These are phyloP conservation scores for Petunia axillaris DNA, from an alignment of 257 asterid species.

Conservation along the genomic window DNA sequence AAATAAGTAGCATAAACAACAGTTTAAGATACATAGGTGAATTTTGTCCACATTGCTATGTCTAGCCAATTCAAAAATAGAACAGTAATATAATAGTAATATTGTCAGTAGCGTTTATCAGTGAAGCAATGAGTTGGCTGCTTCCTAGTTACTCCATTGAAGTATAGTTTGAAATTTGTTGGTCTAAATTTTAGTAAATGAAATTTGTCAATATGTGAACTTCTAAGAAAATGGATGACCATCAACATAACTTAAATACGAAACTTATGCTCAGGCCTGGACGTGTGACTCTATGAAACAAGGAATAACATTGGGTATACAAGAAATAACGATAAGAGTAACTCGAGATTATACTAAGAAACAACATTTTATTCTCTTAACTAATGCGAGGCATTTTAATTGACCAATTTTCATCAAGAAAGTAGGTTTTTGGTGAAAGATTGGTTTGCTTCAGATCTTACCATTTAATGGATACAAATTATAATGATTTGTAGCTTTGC, in stretches of 20 bases:
- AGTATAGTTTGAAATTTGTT: background rate
- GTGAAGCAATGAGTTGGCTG: constrained; percentile 18
- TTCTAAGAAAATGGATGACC: background rate
- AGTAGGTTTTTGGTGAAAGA: background rate
- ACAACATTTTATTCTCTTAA: no score
- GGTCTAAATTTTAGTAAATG: background rate
- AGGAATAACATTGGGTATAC: no score
- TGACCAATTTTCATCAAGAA: background rate
- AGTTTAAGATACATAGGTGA: background rate
- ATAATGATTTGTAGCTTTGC: background rate
- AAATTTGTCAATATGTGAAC: background rate
- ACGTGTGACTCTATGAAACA: no score
- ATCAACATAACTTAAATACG: no score
- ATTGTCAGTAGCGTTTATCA: background rate
- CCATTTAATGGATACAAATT: background rate
- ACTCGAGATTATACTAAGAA: no score
- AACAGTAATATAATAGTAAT: background rate
- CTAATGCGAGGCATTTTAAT: no score
- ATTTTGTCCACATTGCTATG: background rate
- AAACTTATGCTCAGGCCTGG: no score
- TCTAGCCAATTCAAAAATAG: background rate
- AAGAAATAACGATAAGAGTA: no score
- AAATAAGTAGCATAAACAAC: background rate
- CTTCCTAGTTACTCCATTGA: background rate
- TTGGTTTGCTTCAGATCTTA: background rate